These are phyloP conservation scores for Phytophthora crassamura DNA, from an alignment of 352 stramenopile species.

Conservation along the genomic window DNA sequence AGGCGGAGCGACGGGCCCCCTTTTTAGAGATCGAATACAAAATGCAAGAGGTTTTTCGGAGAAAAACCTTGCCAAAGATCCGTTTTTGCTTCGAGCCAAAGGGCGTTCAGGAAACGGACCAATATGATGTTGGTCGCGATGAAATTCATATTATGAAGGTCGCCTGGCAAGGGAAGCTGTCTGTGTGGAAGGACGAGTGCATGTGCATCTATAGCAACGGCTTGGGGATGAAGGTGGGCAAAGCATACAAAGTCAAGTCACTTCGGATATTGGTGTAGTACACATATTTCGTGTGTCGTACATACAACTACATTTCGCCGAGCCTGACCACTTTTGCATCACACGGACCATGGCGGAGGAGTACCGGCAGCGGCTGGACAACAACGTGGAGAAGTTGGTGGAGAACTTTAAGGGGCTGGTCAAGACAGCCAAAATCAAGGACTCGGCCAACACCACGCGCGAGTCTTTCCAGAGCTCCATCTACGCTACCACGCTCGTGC, in stretches of 20 bases:
- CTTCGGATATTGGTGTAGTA: too few relatives aligned
- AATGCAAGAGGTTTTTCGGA: slow-evolving; percentile 27
- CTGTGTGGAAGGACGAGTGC: too few relatives aligned
- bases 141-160: too few relatives aligned
- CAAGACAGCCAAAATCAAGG: slow-evolving; percentile 84
- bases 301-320: too few relatives aligned
- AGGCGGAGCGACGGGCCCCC: slow-evolving; percentile 13
- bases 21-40: slow-evolving; percentile 18
- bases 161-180: too few relatives aligned
- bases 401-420: slow-evolving; percentile 89
- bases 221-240: too few relatives aligned
- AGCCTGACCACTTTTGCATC: slow-evolving; percentile 7
- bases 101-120: slow-evolving; percentile 11
- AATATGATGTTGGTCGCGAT: background rate
- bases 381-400: slow-evolving; percentile 90
- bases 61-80: slow-evolving; percentile 43
- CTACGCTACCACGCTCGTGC: slow-evolving; percentile 82
- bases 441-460: slow-evolving; percentile 81
- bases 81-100: slow-evolving; percentile 34
- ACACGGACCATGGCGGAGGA: slow-evolving; percentile 75
- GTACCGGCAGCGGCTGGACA: slow-evolving; percentile 85
- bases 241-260: too few relatives aligned
- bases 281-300: background rate
- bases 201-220: too few relatives aligned
- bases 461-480: slow-evolving; percentile 85